Percentiles rank a stretch among this genome's conserved stretches.
These are phyloP conservation scores for Epichloe uncinata DNA, from an alignment of 2,329 filamentous ascomycete species.

Conservation along the genomic window DNA sequence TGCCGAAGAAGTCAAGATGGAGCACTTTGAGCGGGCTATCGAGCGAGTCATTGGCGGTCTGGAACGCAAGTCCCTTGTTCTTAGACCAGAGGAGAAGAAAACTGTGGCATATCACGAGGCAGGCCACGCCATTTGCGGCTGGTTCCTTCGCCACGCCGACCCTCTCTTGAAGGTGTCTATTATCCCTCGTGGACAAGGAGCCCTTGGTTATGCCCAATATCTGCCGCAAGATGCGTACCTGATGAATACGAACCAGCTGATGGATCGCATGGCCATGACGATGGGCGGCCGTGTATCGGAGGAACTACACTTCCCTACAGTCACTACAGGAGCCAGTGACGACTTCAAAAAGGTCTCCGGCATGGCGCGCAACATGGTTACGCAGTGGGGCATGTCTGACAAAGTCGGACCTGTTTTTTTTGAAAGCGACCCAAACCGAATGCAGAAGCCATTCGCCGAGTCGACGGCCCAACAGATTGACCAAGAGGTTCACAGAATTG, in stretches of 20 bases:
- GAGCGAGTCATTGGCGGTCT: constrained; percentile 93
- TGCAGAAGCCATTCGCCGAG: constrained; percentile 94
- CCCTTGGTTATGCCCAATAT: constrained; percentile 92
- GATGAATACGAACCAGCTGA: constrained; percentile 89
- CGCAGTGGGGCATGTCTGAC: constrained; percentile 96
- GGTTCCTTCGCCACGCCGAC: constrained; percentile 95
- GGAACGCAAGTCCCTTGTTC: constrained; percentile 92
- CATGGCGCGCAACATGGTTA: constrained; percentile 96
- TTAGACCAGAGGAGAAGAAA: constrained; percentile 86
- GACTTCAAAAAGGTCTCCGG: constrained; percentile 97
- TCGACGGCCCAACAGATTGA: constrained; percentile 88
- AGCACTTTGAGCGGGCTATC: constrained; percentile 93
- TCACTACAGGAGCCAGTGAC: constrained; percentile 87
- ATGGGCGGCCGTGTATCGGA: constrained; percentile 90
- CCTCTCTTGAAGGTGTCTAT: constrained; percentile 97
- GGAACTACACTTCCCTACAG: constrained; percentile 91
- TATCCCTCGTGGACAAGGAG: constrained; percentile 88
- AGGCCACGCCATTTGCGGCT: constrained; percentile 94
- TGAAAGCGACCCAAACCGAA: constrained; percentile 64
- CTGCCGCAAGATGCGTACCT: constrained; percentile 90
- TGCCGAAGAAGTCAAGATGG: constrained; percentile 70
- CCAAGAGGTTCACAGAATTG: constrained; percentile 76
- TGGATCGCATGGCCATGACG: constrained; percentile 99
- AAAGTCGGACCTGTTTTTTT: constrained; percentile 91
- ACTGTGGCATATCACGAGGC: constrained; percentile 98